These are phyloP conservation scores for Agaricus bisporus DNA, from an alignment of 768 basidiomycete species.

Conservation along the genomic window DNA sequence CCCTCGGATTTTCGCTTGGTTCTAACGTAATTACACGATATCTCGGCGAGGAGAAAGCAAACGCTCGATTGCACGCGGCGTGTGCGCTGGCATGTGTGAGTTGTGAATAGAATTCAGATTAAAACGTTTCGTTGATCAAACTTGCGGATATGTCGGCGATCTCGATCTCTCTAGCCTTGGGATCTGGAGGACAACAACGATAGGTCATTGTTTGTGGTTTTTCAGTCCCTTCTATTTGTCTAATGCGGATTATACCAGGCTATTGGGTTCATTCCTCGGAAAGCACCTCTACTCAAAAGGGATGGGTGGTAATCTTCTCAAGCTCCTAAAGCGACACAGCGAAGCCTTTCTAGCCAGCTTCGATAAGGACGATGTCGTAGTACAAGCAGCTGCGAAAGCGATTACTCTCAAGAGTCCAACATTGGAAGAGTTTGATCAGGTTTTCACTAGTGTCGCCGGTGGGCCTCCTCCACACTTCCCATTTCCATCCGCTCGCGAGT, in stretches of 20 bases:
- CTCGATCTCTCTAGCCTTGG: conserved; percentile 37
- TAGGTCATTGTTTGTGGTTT: conserved; percentile 25
- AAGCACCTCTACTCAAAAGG: conserved; percentile 68
- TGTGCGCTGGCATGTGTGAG: conserved; percentile 74
- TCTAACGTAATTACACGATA: conserved; percentile 89
- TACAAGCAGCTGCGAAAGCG: conserved; percentile 40
- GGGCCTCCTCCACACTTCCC: conserved; percentile 56
- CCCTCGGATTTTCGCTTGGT: conserved; percentile 90
- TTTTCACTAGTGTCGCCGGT: conserved; percentile 62
- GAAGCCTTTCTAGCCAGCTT: conserved; percentile 42
- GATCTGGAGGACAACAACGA: conserved; percentile 42
- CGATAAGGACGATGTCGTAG: conserved; percentile 34
- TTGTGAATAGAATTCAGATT: conserved; percentile 14
- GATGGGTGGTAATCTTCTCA: conserved; percentile 70
- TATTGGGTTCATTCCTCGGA: conserved; percentile 49
- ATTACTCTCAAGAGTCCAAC: conserved; percentile 46
- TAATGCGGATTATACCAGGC: conserved; percentile 28
- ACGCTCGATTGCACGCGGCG: conserved; percentile 55
- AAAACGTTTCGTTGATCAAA: conserved; percentile 15
- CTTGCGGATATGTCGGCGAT: conserved; percentile 9
- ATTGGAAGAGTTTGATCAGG: conserved; percentile 52
- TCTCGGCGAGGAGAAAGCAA: conserved; percentile 73
- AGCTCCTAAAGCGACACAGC: conserved; percentile 47
- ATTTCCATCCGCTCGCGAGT: conserved; percentile 37
- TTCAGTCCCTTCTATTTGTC: conserved; percentile 2